Evolutionary conservation across 1,139 yeast species (phyloP).

Genomic region (Hyphopichia fennica): DNA sequence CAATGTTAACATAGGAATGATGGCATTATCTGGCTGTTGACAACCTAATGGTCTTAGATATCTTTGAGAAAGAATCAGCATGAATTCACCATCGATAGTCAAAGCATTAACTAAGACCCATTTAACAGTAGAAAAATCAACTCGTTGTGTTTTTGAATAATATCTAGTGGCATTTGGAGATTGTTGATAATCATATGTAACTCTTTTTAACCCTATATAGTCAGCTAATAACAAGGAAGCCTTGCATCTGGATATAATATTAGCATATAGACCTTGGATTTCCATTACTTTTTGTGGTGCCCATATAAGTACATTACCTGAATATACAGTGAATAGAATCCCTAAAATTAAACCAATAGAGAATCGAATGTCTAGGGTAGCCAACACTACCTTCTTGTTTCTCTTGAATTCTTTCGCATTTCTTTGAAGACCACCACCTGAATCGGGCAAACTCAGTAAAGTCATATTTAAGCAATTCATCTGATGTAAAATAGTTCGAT

Average conservation of each 20-base stretch:
- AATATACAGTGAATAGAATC: slow-evolving; percentile 72
- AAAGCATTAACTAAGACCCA: slow-evolving; percentile 91
- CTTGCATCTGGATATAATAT: slow-evolving; percentile 66
- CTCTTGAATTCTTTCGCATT: slow-evolving; percentile 27
- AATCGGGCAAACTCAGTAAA: slow-evolving; percentile 60
- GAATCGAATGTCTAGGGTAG: slow-evolving; percentile 82
- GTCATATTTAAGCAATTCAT: slow-evolving; percentile 75
- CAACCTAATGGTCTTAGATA: slow-evolving; percentile 93
- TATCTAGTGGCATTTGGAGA: slow-evolving; percentile 85
- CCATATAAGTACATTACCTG: slow-evolving; percentile 84
- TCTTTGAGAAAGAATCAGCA: slow-evolving; percentile 85
- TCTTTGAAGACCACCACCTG: slow-evolving; percentile 39
- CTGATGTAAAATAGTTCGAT: slow-evolving; percentile 83
- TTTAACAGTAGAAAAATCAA: slow-evolving; percentile 75
- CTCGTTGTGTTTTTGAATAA: slow-evolving; percentile 72
- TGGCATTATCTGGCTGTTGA: slow-evolving; percentile 68
- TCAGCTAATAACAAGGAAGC: slow-evolving; percentile 81
- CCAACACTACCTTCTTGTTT: slow-evolving; percentile 47
- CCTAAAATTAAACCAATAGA: slow-evolving; percentile 88
- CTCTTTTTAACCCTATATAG: slow-evolving; percentile 87
- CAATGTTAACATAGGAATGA: slow-evolving; percentile 86
- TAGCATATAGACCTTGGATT: slow-evolving; percentile 85
- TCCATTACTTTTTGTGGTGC: slow-evolving; percentile 75
- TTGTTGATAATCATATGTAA: slow-evolving; percentile 88
- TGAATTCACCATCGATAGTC: slow-evolving; percentile 93